phyloP scores from a whole-genome alignment of 495 filamentous ascomycete species.

The Xylaria venustula region DNA sequence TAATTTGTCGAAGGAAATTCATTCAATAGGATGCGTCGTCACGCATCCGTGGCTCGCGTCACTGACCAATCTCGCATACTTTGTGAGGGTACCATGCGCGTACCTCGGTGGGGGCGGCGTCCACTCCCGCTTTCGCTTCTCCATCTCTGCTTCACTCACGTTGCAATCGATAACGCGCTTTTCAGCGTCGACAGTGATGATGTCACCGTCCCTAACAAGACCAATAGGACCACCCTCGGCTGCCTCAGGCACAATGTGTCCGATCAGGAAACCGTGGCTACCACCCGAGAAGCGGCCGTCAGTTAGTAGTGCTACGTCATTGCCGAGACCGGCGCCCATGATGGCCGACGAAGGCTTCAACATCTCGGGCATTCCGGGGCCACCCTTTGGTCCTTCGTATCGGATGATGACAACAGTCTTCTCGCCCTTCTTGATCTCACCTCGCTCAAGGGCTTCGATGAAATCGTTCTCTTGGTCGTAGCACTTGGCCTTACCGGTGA shows the following conservation, averaged over 20 bases:
- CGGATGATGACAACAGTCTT: slow-evolving; percentile 98
- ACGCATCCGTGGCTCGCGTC: slow-evolving; percentile 82
- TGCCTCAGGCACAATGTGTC: slow-evolving; percentile 71
- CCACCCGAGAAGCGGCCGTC: slow-evolving; percentile 78
- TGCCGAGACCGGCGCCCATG: slow-evolving; percentile 81
- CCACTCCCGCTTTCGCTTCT: slow-evolving; percentile 61
- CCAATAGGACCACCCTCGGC: slow-evolving; percentile 69
- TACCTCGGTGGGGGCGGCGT: slow-evolving; percentile 66
- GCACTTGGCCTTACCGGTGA: slow-evolving; percentile 82
- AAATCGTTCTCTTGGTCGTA: slow-evolving; percentile 86
- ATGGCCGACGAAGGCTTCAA: slow-evolving; percentile 78
- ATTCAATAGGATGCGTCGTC: slow-evolving; percentile 53
- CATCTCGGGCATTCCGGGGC: slow-evolving; percentile 87
- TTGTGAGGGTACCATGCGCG: slow-evolving; percentile 70
- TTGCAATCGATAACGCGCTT: slow-evolving; percentile 58
- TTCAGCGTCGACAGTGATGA: slow-evolving; percentile 71
- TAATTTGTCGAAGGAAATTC: neutral
- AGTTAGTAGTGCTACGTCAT: slow-evolving; percentile 79
- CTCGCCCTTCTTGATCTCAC: slow-evolving; percentile 91
- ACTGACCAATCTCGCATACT: slow-evolving; percentile 68
- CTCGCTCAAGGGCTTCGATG: slow-evolving; percentile 70
- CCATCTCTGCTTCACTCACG: slow-evolving; percentile 63
- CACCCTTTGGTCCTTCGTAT: slow-evolving; percentile 84
- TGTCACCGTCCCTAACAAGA: slow-evolving; percentile 66
- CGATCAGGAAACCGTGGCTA: slow-evolving; percentile 76